Base-by-base conservation (phyloP, 2,329 filamentous ascomycete genomes). In the Curvularia eragrostidis region DNA sequence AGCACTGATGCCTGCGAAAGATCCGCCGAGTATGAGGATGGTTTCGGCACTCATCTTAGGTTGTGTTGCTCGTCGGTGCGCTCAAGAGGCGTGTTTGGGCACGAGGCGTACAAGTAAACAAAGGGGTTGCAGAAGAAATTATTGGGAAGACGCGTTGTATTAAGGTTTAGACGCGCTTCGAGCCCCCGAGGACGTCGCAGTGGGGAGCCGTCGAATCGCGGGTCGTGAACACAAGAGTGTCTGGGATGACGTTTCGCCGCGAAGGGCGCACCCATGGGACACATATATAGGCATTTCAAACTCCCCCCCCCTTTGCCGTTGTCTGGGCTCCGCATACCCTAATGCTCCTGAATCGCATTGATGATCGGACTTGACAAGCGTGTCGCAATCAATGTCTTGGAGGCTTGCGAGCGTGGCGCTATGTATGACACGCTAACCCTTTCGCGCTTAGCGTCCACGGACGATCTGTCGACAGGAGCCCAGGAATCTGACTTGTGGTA, bases 1-100 rank as follows among this genome's bases (percentile, higher is more conserved):
- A 18, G 74, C 68, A 56, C 67, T 62, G 56, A 77, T 63, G 44
- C 74, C 75, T 32, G 72, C 75, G 43, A 71, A 75, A 47, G 74
- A 74, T 18, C 70, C 75, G 48, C 75, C 75, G 7, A 77, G 61
- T 51, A 77, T 64, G 48, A 77, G 63, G 44, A 77, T 77, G 32
- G 69, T 73, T 68, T 75, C 70, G 54, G 69, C 72, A 50, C 62
- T 70, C 73, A 75, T 75, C 30, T 48, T 64, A 63, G 28, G 54
- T 36, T 38, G 30, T 6, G 47, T 36, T 46, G 44, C n/a, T 43
- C 9, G 49, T 12, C 24, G 23, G 39, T 39, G 39, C 38, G 32
- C 39, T 36, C 26, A 26, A 46, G 52, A 23, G 46, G 32, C 54
- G 57, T 62, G 59, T 61, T 47, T 58, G 46, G n/a, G 10, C 47